Conservation (phyloP, 176 grass and related monocot genomes). For the Aegilops tauschii region DNA sequence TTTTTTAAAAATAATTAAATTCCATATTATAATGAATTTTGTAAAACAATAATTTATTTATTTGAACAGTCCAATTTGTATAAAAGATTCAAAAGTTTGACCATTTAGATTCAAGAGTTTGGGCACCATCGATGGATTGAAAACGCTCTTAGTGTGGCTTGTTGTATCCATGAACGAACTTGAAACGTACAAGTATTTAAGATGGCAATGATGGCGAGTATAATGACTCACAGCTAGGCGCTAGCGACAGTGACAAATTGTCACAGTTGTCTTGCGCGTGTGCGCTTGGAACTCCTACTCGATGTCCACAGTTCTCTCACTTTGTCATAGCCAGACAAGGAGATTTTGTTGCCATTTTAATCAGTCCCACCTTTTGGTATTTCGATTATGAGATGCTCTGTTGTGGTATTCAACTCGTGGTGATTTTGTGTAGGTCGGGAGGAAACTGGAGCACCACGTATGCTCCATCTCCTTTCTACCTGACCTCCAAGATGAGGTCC, state of each 20-base stretch:
- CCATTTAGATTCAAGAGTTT: neutral
- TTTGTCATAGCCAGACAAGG: neutral
- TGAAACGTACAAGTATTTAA: constrained; percentile 12
- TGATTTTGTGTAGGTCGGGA: constrained; percentile 55
- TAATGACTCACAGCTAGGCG: neutral
- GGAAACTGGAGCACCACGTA: constrained; percentile 96
- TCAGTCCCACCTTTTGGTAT: neutral
- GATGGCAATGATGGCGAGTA: neutral
- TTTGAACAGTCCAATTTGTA: neutral
- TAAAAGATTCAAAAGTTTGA: neutral
- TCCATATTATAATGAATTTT: too few species aligned
- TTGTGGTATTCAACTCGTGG: neutral
- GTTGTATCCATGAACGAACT: neutral
- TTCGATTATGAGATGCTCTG: neutral
- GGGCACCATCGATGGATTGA: neutral
- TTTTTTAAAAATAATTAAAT: too few species aligned
- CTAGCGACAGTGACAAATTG: neutral
- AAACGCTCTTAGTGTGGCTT: neutral
- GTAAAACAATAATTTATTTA: neutral
- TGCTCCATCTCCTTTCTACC: constrained; percentile 90
- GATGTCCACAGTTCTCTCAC: neutral
- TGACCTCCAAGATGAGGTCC: constrained; percentile 94
- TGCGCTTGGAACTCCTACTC: constrained; percentile 8
- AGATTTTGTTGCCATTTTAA: neutral
- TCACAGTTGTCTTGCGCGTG: constrained; percentile 4